Conservation (phyloP, 2,329 filamentous ascomycete species). For the Diaporthe caulivora region DNA sequence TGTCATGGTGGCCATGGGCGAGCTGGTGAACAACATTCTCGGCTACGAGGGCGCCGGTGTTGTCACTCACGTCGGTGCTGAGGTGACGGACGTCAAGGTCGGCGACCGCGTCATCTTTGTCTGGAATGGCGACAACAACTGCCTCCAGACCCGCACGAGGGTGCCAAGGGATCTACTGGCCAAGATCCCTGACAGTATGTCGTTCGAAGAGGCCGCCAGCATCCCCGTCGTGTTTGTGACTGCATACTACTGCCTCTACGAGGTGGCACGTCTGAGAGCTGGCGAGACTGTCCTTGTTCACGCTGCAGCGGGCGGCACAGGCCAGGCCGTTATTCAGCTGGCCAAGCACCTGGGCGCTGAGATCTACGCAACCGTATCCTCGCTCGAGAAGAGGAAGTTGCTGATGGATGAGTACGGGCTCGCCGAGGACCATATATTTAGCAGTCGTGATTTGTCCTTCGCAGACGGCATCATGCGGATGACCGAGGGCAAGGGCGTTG, state of each 20-base stretch:
- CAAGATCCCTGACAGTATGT: constrained; percentile 40
- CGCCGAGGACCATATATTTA: constrained; percentile 47
- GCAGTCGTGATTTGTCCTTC: constrained; percentile 47
- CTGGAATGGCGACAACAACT: constrained; percentile 33
- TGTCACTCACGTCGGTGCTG: constrained; percentile 37
- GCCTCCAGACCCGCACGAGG: constrained; percentile 33
- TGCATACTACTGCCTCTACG: constrained; percentile 44
- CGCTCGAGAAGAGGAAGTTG: constrained; percentile 46
- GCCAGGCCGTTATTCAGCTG: constrained; percentile 36
- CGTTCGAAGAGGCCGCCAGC: constrained; percentile 39
- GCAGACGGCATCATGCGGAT: constrained; percentile 42
- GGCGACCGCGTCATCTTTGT: constrained; percentile 37
- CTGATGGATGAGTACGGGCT: constrained; percentile 47
- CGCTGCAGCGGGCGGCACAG: constrained; percentile 41
- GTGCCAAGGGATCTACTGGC: constrained; percentile 22
- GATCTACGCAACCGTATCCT: constrained; percentile 49
- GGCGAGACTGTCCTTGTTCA: constrained; percentile 46
- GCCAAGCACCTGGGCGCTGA: constrained; percentile 42
- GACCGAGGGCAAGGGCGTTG: constrained; percentile 37
- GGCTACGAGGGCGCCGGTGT: constrained; percentile 46
- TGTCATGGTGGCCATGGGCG: constrained; percentile 40
- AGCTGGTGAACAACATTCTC: constrained; percentile 43
- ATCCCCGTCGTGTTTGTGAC: constrained; percentile 46
- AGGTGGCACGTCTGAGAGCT: constrained; percentile 41
- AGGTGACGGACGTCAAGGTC: constrained; percentile 32